A percentile compares a stretch with the other conserved stretches of the same genome.
phyloP scores from a whole-genome alignment of 176 grass and related monocot genomes.

The Oryza meyeriana region DNA sequence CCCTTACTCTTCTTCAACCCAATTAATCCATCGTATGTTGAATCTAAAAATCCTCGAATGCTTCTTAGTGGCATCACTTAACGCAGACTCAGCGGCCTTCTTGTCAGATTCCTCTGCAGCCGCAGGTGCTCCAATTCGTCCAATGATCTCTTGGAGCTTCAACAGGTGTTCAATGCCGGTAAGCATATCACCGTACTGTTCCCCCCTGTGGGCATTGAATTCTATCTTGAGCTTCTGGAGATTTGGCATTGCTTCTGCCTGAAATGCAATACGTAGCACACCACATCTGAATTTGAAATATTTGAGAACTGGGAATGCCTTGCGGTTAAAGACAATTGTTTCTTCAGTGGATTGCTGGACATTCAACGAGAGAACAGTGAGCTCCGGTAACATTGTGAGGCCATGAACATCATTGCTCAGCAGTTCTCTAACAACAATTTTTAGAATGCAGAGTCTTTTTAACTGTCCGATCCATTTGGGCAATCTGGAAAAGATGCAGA shows the following conservation, averaged over 20 bases:
- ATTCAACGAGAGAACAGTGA: background rate
- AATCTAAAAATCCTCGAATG: too few species aligned
- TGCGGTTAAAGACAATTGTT: background rate
- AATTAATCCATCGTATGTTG: too few species aligned
- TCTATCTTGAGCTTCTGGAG: background rate
- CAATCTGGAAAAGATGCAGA: conserved; percentile 15
- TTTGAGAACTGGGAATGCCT: background rate
- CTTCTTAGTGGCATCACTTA: too few species aligned
- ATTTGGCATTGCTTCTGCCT: background rate
- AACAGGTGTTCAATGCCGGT: background rate
- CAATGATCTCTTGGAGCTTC: background rate
- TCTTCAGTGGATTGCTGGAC: background rate
- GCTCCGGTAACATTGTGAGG: background rate
- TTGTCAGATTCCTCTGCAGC: too few species aligned
- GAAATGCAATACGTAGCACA: background rate
- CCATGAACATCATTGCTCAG: background rate
- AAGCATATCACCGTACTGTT: background rate
- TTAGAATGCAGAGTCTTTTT: background rate
- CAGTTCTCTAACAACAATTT: conserved; percentile 10
- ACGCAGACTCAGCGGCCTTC: too few species aligned
- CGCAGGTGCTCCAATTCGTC: too few species aligned
- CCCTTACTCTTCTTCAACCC: too few species aligned
- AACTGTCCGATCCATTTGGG: background rate
- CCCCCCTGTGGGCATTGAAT: background rate
- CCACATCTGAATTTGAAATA: background rate